Evolutionary conservation across 1,139 yeast species (phyloP), one percentile per base, ranked within the genome.

Genomic region (Protomyces pachydermus): DNA sequence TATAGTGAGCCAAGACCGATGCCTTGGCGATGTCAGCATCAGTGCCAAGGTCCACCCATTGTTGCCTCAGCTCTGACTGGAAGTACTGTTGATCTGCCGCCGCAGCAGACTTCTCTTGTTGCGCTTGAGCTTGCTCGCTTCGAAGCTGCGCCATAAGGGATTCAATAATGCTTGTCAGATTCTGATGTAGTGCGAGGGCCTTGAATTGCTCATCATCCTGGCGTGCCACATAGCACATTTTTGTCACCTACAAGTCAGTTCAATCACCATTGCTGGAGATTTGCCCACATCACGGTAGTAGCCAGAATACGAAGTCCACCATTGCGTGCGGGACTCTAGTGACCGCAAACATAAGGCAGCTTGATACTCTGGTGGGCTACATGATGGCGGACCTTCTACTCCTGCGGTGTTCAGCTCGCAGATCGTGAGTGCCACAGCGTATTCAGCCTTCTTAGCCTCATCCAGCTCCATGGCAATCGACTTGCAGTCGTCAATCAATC

Each of bases 261-360:
- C 14, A 18, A 5, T 6, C 9, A 4, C 10, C 9, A 3, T 1
- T 20, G 20, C 25, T 23, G 32, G 25, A 4, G 12, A 12, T 4
- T 32, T 18, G 25, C 50, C 32, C 34, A 57, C 63, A 23, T 63
- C 65, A 51, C 65, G 54, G 42, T 45, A 63, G 35, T 63, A 63
- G 35, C 65, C 65, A 2, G 65, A 63, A 25, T 50, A 63, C 20
- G 61, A 55, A 23, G 62, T 56, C 58, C 62, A 52, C 58, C 58
- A 53, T 16, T 52, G 54, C 16, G 52, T 20, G 14, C 20, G 38
- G 2, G 14, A 39, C 32, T 57, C 63, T 10, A 57, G 25, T 14
- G 20, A 56, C 25, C 61, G 42, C 38, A 54, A 25, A 37, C 61
- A 56, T 39, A 45, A 45, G n/a, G 53, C 50, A 3, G 54, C 50